phyloP scores from a whole-genome alignment of 2,329 filamentous ascomycete genomes.

The Colletotrichum lini region DNA sequence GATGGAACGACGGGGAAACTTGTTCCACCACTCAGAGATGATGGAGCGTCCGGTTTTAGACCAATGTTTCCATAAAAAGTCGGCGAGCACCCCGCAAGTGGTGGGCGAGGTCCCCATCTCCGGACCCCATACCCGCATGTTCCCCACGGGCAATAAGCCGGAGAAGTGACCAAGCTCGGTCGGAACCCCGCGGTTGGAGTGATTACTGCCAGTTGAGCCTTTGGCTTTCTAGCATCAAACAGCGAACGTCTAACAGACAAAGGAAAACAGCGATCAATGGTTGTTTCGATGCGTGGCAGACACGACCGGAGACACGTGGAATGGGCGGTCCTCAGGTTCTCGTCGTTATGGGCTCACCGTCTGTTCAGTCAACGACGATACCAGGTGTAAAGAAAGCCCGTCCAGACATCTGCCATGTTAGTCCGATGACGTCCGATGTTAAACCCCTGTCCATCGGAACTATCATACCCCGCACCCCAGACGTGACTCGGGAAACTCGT shows the following conservation, averaged over 20 bases:
- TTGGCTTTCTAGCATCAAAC: neutral
- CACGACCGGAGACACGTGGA: neutral
- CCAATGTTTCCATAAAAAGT: neutral
- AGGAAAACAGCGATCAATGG: neutral
- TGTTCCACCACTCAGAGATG: constrained; percentile 26
- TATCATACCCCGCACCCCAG: constrained; percentile 24
- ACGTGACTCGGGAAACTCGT: constrained; percentile 3
- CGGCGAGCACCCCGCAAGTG: constrained; percentile 3
- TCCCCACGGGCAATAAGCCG: constrained; percentile 37
- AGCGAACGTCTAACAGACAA: neutral
- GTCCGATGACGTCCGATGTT: neutral
- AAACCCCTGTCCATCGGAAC: neutral
- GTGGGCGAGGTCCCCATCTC: constrained; percentile 12
- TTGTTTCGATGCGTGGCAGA: too few species aligned
- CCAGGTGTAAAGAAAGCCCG: neutral
- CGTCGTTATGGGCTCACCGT: too few species aligned
- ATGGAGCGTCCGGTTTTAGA: neutral
- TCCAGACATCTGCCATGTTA: neutral
- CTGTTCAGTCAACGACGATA: too few species aligned
- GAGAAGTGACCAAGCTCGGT: constrained; percentile 19
- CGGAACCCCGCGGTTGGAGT: constrained; percentile 29
- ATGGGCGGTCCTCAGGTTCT: too few species aligned
- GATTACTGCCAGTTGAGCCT: neutral
- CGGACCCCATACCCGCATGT: constrained; percentile 12
- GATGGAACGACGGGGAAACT: constrained; percentile 3